Base-by-base conservation (phyloP, 768 basidiomycete genomes). In the Termitomyces eurrhizus region DNA sequence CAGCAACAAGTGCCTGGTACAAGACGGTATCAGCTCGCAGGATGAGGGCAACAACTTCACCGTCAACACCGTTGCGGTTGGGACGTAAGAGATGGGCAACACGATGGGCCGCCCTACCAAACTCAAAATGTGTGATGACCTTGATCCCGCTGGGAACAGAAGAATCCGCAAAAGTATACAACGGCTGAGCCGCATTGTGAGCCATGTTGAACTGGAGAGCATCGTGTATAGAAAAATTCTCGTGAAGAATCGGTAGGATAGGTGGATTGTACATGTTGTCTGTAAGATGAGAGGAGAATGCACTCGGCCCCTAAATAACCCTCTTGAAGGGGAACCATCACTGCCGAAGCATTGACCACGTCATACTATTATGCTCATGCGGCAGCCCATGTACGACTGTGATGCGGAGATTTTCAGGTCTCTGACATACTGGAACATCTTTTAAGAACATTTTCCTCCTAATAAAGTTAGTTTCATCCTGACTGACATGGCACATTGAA, bases 31-130 rank as follows among this genome's bases (percentile, higher is more conserved):
- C 69, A 0, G 74, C 67, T 12, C 73, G 68, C 4, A 73, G 73
- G 11, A 80, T 67, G 7, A 81, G 64, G 0, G 73, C 77, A 5
- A 80, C 60, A 4, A 78, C 68, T 24, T 67, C 68, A 11, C 71
- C 72, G n/a, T 76, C 71, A 2, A 63, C 61, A 1, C 75, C 69
- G 37, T 52, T 55, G 2, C 75, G 70, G 18, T 63, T 62, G 0
- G 78, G 79, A 16, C 76, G 70, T 13, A 81, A 48, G 24, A 65
- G 60, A 61, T 77, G 77, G 0, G 80, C 79, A 26, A 76, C 68
- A 16, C 80, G 74, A 59, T 82, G 76, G 45, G 72, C 73, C 9
- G 80, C 81, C 11, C 76, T 74, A 18, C 71, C 74, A 62, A 81
- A 83, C 56, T 83, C 79, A 8, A 78, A 57, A 53, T 74, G 73